Evolutionary conservation across 1,139 yeast species (phyloP).

Genomic region (Lodderomyces metapsilosis): DNA sequence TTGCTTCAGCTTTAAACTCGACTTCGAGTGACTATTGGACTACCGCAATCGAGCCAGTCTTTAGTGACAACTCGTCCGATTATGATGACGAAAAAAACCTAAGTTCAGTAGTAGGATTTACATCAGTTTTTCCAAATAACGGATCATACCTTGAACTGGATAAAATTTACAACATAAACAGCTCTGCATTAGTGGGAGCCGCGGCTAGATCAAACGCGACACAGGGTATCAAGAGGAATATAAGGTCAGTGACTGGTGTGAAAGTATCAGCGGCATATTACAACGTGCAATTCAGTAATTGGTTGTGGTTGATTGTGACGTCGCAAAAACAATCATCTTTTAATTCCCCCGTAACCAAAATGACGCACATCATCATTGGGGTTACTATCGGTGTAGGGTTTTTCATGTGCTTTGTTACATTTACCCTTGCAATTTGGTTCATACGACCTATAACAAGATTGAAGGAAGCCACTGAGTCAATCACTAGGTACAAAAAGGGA

Average conservation of each 20-base stretch:
- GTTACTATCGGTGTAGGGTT: slow-evolving; percentile 79
- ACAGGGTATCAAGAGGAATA: slow-evolving; percentile 29
- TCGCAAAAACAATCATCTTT: slow-evolving; percentile 63
- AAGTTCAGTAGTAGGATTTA: slow-evolving; percentile 9
- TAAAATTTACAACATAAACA: slow-evolving; percentile 2
- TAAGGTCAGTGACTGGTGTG: slow-evolving; percentile 40
- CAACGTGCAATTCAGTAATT: slow-evolving; percentile 44
- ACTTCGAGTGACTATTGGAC: slow-evolving; percentile 28
- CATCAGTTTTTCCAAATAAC: slow-evolving; percentile 6
- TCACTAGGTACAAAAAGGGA: slow-evolving; percentile 35
- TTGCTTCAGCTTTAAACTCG: slow-evolving; percentile 4
- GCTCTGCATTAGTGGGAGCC: slow-evolving; percentile 1
- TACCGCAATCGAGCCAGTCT: slow-evolving; percentile 33
- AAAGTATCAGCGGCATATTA: slow-evolving; percentile 72
- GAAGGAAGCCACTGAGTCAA: slow-evolving; percentile 79
- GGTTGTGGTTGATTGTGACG: slow-evolving; percentile 69
- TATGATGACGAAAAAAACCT: slow-evolving; percentile 9
- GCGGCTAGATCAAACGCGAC: neutral
- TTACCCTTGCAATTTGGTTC: slow-evolving; percentile 81
- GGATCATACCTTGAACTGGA: slow-evolving; percentile 2
- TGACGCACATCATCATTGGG: slow-evolving; percentile 72
- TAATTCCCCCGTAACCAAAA: slow-evolving; percentile 58
- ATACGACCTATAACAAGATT: slow-evolving; percentile 80
- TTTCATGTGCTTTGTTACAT: slow-evolving; percentile 68
- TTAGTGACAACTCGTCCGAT: slow-evolving; percentile 10